phyloP scores from a whole-genome alignment of 768 basidiomycete genomes.

The Pleurotus pulmonarius region DNA sequence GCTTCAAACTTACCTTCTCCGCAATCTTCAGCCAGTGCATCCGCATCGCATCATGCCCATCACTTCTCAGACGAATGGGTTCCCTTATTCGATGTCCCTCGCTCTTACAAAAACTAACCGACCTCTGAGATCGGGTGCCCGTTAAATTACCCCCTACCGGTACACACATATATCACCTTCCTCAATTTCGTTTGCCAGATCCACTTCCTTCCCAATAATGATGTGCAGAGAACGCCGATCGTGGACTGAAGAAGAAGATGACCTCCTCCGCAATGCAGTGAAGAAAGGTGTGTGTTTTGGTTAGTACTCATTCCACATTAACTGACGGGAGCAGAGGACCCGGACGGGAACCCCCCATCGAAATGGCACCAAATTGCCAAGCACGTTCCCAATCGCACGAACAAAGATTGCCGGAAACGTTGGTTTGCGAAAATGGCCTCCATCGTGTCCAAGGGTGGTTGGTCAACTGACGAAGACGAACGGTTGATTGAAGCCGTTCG shows the following conservation, averaged over 20 bases:
- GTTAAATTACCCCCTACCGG: neutral
- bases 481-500: slow-evolving; percentile 53
- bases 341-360: slow-evolving; percentile 51
- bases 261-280: slow-evolving; percentile 48
- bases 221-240: slow-evolving; percentile 47
- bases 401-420: slow-evolving; percentile 62
- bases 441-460: slow-evolving; percentile 58
- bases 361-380: slow-evolving; percentile 65
- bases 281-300: slow-evolving; percentile 32
- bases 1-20: slow-evolving; percentile 5
- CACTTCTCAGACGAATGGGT: neutral
- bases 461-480: slow-evolving; percentile 60
- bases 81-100: neutral
- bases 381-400: slow-evolving; percentile 57
- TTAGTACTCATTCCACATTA: slow-evolving; percentile 13
- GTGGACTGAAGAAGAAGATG: slow-evolving; percentile 50
- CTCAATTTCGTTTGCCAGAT: neutral
- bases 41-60: neutral
- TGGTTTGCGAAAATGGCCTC: slow-evolving; percentile 66
- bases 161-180: neutral
- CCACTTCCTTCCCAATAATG: slow-evolving; percentile 16
- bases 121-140: neutral
- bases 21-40: slow-evolving; percentile 5
- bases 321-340: slow-evolving; percentile 41
- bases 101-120: slow-evolving; percentile 6